Conservation (phyloP, 2,329 filamentous ascomycete species). For the Aureobasidium namibiae region DNA sequence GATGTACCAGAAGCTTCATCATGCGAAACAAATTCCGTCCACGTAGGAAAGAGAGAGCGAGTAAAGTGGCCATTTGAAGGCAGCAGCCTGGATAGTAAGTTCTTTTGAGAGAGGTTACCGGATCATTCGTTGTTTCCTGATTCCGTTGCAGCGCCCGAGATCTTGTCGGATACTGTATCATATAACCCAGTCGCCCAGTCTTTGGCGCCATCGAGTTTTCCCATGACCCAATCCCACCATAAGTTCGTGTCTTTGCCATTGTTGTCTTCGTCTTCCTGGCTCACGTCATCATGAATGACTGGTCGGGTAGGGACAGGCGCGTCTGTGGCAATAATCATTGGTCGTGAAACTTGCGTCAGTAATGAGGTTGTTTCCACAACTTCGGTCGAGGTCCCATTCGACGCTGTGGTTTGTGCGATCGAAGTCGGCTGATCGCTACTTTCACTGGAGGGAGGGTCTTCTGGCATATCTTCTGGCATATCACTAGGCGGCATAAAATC, state of each 20-base stretch:
- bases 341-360: neutral
- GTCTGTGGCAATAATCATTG: neutral
- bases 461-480: constrained; percentile 18
- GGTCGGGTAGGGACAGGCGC: neutral
- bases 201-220: constrained; percentile 24
- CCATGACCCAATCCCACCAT: constrained; percentile 26
- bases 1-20: neutral
- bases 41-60: neutral
- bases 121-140: neutral
- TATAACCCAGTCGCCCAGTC: constrained; percentile 24
- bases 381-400: neutral
- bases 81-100: neutral
- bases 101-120: neutral
- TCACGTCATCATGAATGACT: constrained; percentile 12
- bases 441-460: neutral
- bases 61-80: neutral
- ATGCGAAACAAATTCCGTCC: neutral
- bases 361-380: neutral
- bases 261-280: constrained; percentile 16
- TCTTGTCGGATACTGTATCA: constrained; percentile 10
- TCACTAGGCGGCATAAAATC: constrained; percentile 15
- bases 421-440: too few species aligned
- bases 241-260: constrained; percentile 15
- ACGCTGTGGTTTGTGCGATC: neutral
- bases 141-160: neutral